phyloP scores from a whole-genome alignment of 106 monocot genomes.

The Platanthera zijinensis region DNA sequence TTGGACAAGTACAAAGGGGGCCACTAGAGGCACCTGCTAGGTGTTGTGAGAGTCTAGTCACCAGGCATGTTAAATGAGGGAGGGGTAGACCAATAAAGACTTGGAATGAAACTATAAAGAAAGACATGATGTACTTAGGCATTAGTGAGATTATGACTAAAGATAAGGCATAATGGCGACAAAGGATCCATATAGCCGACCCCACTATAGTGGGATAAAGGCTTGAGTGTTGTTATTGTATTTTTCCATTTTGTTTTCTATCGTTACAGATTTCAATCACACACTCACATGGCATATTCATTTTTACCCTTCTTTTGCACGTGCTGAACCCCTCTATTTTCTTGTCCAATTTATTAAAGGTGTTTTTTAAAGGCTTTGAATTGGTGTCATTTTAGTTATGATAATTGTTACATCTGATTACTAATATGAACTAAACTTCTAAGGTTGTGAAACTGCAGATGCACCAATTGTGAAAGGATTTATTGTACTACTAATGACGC shows the following conservation, averaged over 20 bases:
- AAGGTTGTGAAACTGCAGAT: background rate
- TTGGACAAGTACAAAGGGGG: too few relatives aligned
- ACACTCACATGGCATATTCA: background rate
- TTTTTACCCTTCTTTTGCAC: background rate
- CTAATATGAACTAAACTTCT: background rate
- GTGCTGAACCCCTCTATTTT: background rate
- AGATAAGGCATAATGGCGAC: too few relatives aligned
- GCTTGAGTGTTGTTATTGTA: too few relatives aligned
- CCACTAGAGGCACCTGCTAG: too few relatives aligned
- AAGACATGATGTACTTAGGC: too few relatives aligned
- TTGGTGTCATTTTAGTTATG: background rate
- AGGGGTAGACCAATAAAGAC: too few relatives aligned
- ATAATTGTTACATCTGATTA: background rate
- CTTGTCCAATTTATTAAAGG: background rate
- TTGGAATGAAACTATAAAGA: too few relatives aligned
- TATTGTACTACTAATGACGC: background rate
- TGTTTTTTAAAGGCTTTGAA: background rate
- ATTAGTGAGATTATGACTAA: too few relatives aligned
- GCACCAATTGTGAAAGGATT: background rate
- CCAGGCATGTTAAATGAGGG: too few relatives aligned
- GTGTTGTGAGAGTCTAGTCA: too few relatives aligned
- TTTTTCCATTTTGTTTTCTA: background rate
- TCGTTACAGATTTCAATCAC: background rate
- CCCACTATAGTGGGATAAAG: too few relatives aligned
- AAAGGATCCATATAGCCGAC: too few relatives aligned